Evolutionary conservation across 345 rosid species (phyloP), one percentile per base, ranked within the genome.

Genomic region (Boechera retrofracta): DNA sequence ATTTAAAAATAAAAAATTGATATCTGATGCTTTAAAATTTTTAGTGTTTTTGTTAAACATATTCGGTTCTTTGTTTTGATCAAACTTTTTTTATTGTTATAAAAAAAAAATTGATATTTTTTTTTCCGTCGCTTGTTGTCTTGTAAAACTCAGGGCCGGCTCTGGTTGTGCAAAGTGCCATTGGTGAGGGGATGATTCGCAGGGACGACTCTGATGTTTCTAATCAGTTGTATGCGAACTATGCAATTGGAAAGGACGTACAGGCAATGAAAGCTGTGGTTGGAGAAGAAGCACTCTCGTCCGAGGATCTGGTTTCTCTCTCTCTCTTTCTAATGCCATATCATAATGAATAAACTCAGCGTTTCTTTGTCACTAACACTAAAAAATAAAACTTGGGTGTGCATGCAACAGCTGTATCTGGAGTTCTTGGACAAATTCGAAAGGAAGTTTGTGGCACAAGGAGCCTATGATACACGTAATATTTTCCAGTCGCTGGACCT

Each of bases 191-290:
- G 42, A 92, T 90, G 96, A 90, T 96, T 54, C 94, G 92, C 38
- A 78, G 85, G 64, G 98, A 91, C 84, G 97, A 91, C 80, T 62
- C 98, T 11, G 97, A 93, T 81, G 96, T 93, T 67, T 93, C 97
- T 72, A 93, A 91, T 83, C 90, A 91, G 98, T 77, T 93, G 54
- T 93, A 93, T 80, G 98, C 97, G 64, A 94, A 94, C 78, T 90
- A 94, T 77, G 97, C 97, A 18, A 94, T 91, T 69, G 98, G 98
- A 62, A 91, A 94, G 80, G 98, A 94, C 78, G 96, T 94, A 12
- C 96, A 94, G 79, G 98, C 98, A 47, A 94, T 94, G 98, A 90
- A 94, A 83, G 97, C 97, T 57, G 98, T 94, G 80, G 98, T 94
- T 13, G 98, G 98, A 88, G 98, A 91, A 78, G 98, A 93, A 89